phyloP scores from a whole-genome alignment of 2,329 filamentous ascomycete genomes.

The Alternaria longipes region DNA sequence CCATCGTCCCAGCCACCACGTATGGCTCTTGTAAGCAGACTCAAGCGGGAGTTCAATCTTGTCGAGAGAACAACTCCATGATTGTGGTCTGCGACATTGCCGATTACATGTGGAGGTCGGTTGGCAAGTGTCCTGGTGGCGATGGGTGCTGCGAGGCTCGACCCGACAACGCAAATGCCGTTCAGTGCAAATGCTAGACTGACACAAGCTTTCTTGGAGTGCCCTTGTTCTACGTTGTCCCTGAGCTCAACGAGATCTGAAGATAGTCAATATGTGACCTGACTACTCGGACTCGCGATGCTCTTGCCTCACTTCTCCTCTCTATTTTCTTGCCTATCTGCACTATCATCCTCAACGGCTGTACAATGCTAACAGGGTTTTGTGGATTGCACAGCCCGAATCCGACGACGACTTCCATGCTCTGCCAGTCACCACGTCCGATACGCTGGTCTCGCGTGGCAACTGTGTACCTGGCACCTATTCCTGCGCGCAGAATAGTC shows the following conservation, averaged over 20 bases:
- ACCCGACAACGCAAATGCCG: constrained; percentile 8
- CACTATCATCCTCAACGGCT: background rate
- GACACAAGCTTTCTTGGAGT: background rate
- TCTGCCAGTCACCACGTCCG: background rate
- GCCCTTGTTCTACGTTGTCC: background rate
- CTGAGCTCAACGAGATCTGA: background rate
- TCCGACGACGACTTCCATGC: background rate
- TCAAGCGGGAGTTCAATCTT: background rate
- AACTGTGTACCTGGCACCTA: constrained; percentile 4
- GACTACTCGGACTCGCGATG: background rate
- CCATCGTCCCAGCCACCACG: background rate
- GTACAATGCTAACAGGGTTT: background rate
- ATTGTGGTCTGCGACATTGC: constrained; percentile 11
- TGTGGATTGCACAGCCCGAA: background rate
- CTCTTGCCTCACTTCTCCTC: background rate
- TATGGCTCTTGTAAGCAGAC: constrained; percentile 1
- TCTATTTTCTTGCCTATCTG: background rate
- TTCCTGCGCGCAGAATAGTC: background rate
- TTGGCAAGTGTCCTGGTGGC: constrained; percentile 5
- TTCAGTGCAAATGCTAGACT: background rate
- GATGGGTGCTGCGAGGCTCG: constrained; percentile 3
- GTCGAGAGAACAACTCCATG: constrained; percentile 6
- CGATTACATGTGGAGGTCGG: constrained; percentile 2
- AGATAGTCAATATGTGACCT: background rate
- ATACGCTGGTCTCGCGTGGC: background rate